Base-by-base conservation (phyloP, 2,329 filamentous ascomycete genomes). In the Ceratocystis diversiconidia region DNA sequence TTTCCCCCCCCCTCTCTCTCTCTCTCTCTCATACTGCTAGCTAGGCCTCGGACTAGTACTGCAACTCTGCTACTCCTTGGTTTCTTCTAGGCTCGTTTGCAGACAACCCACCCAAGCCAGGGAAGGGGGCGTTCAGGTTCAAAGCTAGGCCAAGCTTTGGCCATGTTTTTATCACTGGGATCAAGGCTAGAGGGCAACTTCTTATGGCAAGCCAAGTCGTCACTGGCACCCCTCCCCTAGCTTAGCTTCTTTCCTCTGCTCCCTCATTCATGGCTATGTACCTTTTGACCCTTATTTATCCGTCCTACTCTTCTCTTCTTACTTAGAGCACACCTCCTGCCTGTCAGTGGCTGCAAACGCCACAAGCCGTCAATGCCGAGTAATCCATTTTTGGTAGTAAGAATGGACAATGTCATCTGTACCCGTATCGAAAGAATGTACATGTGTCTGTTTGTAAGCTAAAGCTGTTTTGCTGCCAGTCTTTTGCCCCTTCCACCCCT, bases 311-410 rank as follows among this genome's bases (percentile, higher is more conserved):
- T 52, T 12, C 36, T 52, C 12, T 28, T 28, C 28, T 59, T 19
- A 32, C 28, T 36, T 36, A 17, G 32, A 36, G 25, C 55, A 59
- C 55, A 19, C 28, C 55, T 30, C 28, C 55, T 59, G 25, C 55
- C 55, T 59, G 55, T 36, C 55, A 59, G 55, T 59, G 55, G 55
- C 55, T 59, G 55, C 55, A 59, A 59, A 59, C 55, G 55, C 55
- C 55, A 59, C 55, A 59, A 36, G 30, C 28, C 55, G 30, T 59
- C 28, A 59, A 59, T 59, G 55, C 55, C 55, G 55, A 25, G 25
- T 2, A 28, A 17, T 41, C 48, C 19, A 25, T 52, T n/a, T 17
- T 28, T 28, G 28, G 28, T 59, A 17, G 28, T 59, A 19, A 59
- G 55, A 52, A 25, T n/a, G n/a, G n/a, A 22, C 22, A 25, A 22